Base-by-base conservation (phyloP, 352 stramenopile species). In the Thraustochytrium striatum region DNA sequence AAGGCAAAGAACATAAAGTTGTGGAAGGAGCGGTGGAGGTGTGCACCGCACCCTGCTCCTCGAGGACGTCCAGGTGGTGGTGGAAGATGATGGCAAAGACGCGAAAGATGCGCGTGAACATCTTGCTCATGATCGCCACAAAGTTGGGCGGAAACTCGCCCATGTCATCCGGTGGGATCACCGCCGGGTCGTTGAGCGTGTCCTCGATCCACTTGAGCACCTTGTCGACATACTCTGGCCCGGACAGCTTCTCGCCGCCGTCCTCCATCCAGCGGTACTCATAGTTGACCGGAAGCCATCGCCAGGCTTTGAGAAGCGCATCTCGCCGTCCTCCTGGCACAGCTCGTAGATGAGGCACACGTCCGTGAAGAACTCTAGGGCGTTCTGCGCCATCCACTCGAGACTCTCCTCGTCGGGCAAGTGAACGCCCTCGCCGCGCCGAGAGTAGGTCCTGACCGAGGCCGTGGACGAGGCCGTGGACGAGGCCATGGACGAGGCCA, bases 81-180 rank as follows among this genome's bases (percentile, higher is more conserved):
- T 94, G 95, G 85, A 98, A 98, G 52, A 98, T 91, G 86, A 97
- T 95, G 21, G 93, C 93, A 84, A 98, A 98, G 0, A 98, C 92
- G 13, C 94, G 88, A 85, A 98, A 98, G 21, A 98, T 85, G 41
- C 93, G 87, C 57, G 92, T 88, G 83, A 98, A 98, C 43, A 98
- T 97, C 78, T 91, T 93, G 73, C 92, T 93, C 28, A 96, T 85
- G 3, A 88, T 82, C 21, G 83, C 87, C 16, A 90, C 68, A 82
- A 97, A 97, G 57, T 91, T 86, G 13, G 87, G 88, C 5, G 87
- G 88, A 84, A 95, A 97, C 11, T 41, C 5, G 11, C 13, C 16
- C n/a, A 59, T 39, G 19, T 57, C 39, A 33, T 81, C 55, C 13
- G 55, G 33, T 5, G 65, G 65, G 25, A 75, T 43, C 11, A 39